Evolutionary conservation across 176 grass and related monocot species (phyloP).

Genomic region (Carex kokanica): DNA sequence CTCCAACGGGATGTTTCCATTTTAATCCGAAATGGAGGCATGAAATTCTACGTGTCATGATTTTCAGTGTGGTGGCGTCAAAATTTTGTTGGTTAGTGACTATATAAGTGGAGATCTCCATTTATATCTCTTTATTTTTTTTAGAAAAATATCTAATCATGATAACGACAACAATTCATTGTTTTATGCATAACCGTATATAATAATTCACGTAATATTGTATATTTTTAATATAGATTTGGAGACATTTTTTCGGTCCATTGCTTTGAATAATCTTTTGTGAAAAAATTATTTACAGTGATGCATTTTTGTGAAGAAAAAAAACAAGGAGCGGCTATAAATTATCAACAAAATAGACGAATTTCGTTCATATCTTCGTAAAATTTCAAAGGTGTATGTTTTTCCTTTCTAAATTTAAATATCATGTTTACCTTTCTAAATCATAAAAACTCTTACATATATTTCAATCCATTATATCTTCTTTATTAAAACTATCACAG

Average conservation of each 20-base stretch:
- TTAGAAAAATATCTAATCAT: not conserved
- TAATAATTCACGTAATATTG: not conserved
- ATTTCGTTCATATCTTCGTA: not conserved
- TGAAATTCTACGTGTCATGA: not conserved
- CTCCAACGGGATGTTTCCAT: not conserved
- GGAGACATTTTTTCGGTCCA: not conserved
- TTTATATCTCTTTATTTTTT: not conserved
- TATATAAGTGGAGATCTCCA: not conserved
- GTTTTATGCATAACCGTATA: not conserved
- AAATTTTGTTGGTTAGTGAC: not conserved
- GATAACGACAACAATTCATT: too few relatives aligned
- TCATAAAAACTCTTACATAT: not conserved
- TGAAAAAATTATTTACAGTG: not conserved
- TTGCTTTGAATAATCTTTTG: not conserved
- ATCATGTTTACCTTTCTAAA: not conserved
- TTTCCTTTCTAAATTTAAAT: not conserved
- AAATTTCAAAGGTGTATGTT: not conserved
- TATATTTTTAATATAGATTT: not conserved
- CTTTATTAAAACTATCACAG: too few relatives aligned
- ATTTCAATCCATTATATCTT: not conserved
- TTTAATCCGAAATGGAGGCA: not conserved
- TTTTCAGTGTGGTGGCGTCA: not conserved
- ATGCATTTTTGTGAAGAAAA: too few relatives aligned
- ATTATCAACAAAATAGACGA: too few relatives aligned
- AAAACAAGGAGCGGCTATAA: too few relatives aligned